Base-by-base conservation (phyloP, 495 filamentous ascomycete species). In the Neurospora discreta region DNA sequence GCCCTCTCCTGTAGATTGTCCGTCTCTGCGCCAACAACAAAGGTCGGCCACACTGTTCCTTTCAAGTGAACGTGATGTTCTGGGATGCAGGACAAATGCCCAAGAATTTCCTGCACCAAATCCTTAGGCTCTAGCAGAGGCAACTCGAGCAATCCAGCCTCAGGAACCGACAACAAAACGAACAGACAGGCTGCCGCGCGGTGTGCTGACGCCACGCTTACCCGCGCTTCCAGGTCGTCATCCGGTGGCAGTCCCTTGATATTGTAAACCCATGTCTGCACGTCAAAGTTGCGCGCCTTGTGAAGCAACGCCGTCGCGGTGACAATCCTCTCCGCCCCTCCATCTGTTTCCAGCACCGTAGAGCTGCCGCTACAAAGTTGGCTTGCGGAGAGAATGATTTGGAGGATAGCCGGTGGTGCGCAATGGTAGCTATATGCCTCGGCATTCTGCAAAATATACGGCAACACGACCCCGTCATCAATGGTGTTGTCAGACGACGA, bases 11-110 rank as follows among this genome's bases (percentile, higher is more conserved):
- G 60, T 8, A 72, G 44, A 10, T 81, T 77, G 58, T 81, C 75
- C 6, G 82, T 79, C 41, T 89, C 87, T 5, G 88, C 77, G 2
- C 86, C 87, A 0, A 84, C 85, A 43, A 89, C 78, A 60, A 88
- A 88, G 1, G 87, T 85, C 0, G 88, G 86, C 87, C 87, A 89
- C 0, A 87, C 80, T 0, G 85, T 84, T 20, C 84, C 88, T 69
- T 89, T 90, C 75, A 88, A 84, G 18, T 86, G 73, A 0, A 80
- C 74, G 5, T 82, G 78, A 5, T 86, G 78, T 20, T 82, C 76
- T n/a, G 82, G 80, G 39, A 90, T 75, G 20, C 74, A 77, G 13
- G 81, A 78, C 30, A 89, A 79, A 60, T 85, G 73, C 0, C 77
- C 71, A 0, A 87, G 72, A 4, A 88, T 79, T 30, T 87, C 84